A percentile compares a stretch with the other conserved stretches of the same genome.
Conservation (phyloP, 75 land plant species). For the Picea glauca region DNA sequence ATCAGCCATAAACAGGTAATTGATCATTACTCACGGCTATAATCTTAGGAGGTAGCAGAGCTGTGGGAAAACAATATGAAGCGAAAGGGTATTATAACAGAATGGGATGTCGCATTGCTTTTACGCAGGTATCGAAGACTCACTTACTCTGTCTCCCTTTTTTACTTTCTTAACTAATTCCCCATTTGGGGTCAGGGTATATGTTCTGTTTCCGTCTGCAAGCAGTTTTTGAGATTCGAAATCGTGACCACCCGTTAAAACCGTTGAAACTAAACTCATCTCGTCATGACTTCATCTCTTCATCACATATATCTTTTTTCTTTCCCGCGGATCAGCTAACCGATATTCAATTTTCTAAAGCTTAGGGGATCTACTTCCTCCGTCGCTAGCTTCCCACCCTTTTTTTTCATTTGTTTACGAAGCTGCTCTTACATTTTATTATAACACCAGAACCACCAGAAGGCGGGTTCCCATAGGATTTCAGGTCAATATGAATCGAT, state of each 20-base stretch:
- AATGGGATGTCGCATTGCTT: conserved; percentile 4
- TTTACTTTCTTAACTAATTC: background rate
- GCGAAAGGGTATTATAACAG: background rate
- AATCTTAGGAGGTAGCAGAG: background rate
- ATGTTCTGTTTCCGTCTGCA: background rate
- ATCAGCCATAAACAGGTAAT: no score
- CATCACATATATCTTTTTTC: background rate
- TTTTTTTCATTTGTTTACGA: no score
- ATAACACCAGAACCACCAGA: no score
- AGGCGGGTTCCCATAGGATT: no score
- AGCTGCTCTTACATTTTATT: no score
- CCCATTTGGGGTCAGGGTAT: background rate
- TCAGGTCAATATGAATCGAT: no score
- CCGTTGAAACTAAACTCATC: background rate
- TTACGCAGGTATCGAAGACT: conserved; percentile 5
- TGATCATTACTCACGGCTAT: no score
- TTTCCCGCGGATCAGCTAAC: background rate
- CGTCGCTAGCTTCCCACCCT: no score
- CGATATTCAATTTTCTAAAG: background rate
- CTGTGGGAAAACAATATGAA: background rate
- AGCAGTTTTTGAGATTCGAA: background rate
- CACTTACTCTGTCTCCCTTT: background rate
- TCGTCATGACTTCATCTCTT: background rate
- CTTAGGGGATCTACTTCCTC: background rate
- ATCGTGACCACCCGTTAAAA: background rate